Evolutionary conservation across 2,329 filamentous ascomycete genomes (phyloP).

Genomic region (Alternaria dauci): DNA sequence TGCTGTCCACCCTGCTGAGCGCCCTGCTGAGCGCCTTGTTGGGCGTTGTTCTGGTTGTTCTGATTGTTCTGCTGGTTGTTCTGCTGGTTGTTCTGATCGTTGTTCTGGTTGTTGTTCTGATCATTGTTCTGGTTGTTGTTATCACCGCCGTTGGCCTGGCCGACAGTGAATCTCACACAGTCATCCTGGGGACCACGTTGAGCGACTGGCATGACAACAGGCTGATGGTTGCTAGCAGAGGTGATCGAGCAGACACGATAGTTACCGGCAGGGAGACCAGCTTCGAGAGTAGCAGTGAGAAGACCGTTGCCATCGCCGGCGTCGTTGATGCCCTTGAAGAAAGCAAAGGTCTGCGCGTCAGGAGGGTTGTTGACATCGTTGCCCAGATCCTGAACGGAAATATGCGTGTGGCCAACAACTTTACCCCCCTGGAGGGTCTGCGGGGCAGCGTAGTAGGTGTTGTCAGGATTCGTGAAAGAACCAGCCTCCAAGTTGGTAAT

Average conservation of each 20-base stretch:
- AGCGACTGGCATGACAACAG: constrained; percentile 66
- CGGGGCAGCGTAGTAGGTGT: constrained; percentile 65
- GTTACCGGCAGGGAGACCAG: constrained; percentile 58
- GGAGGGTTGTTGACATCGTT: constrained; percentile 50
- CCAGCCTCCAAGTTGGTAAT: constrained; percentile 61
- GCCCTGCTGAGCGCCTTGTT: constrained; percentile 6
- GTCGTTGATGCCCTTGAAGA: constrained; percentile 68
- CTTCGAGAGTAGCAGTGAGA: constrained; percentile 56
- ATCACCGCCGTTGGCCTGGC: constrained; percentile 12
- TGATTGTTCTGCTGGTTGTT: constrained; percentile 9
- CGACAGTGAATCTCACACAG: constrained; percentile 60
- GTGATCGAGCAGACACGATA: constrained; percentile 64
- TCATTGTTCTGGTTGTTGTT: constrained; percentile 23
- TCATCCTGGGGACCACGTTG: constrained; percentile 65
- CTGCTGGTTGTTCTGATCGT: constrained; percentile 8
- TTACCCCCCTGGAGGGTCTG: constrained; percentile 57
- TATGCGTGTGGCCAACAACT: constrained; percentile 60
- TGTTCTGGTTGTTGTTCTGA: constrained; percentile 7
- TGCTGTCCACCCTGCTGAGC: constrained; percentile 9
- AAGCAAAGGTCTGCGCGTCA: constrained; percentile 59
- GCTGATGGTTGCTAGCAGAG: constrained; percentile 63
- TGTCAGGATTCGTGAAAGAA: constrained; percentile 63
- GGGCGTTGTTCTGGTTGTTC: constrained; percentile 7
- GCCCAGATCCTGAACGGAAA: constrained; percentile 62
- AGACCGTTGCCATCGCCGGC: constrained; percentile 57